Evolutionary conservation across 495 filamentous ascomycete genomes (phyloP), one percentile per base, ranked within the genome.

Genomic region (Daldinia decipiens): DNA sequence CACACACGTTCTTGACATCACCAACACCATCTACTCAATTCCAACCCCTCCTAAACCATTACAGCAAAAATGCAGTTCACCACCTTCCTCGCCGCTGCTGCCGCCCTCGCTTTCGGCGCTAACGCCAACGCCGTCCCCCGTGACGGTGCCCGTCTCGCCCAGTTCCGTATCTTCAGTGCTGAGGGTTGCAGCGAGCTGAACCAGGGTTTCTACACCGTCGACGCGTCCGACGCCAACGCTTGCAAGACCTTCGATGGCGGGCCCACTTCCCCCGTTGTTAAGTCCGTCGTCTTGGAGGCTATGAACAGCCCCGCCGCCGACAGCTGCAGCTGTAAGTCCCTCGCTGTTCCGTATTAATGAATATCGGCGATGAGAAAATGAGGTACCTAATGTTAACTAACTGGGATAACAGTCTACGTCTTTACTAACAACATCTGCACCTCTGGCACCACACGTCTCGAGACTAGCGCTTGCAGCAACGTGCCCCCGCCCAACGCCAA

Each of bases 61-160:
- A 73, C 47, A 55, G 9, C 51, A 53, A 77, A 73, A 47, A 77
- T 77, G 75, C 75, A 75, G 62, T 74, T 75, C 75, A 54, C 73
- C 45, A 68, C 43, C 63, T 40, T 75, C 70, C 6, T 74, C 70
- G 43, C 53, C 59, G 65, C 70, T 13, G 59, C 50, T 56, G 65
- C 65, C 34, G 52, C 67, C 62, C 50, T 75, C 24, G 70, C 68
- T 55, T 12, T 68, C 5, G 70, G 73, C 70, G 59, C 64, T 27
- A 63, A 58, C 54, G 75, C 75, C 9, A 68, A 31, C 36, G 59
- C 43, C 54, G 17, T 67, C 51, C 47, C 17, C 1, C 72, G 73
- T 21, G 67, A 73, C 45, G 75, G 67, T 32, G 62, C 67, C 26
- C 75, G 75, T 50, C 65, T 75, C 0, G 75, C 61, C 15, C 75